Evolutionary conservation across 768 basidiomycete genomes (phyloP), one percentile per base, ranked within the genome.

Genomic region (Chalciporus pseudorubinellus): DNA sequence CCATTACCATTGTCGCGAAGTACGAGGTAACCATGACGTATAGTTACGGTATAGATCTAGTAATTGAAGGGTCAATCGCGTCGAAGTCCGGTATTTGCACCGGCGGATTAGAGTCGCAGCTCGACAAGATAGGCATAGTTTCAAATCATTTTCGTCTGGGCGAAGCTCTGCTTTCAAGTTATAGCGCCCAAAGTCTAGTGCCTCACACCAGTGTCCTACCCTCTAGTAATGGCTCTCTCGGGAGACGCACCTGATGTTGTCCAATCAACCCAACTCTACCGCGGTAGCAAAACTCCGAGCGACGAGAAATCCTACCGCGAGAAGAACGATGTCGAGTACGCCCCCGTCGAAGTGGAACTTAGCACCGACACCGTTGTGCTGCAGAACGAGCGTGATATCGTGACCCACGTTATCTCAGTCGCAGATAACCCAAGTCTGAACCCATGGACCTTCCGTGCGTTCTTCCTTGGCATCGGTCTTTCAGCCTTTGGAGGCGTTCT

Each of bases 381-480:
- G 16, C 60, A 70, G 31, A 63, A 74, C 49, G 77, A 77, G 58
- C 72, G 75, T 33, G 79, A 77, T 48, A 72, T 80, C 22, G 76
- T 66, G 42, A 77, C 77, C 1, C 71, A 75, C 57, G 70, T 82
- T 26, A 75, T 82, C 56, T 70, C 68, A 9, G 61, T 77, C 43
- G 47, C 61, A 8, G 71, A 70, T 22, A 60, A 67, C 24, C 58
- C 63, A 12, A 52, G 50, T 34, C 50, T 69, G 5, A 65, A 55
- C 28, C 61, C 66, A 13, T 67, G 68, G 63, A 70, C 63, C 52
- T 73, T 80, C 69, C 72, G 78, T 20, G 70, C 77, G 14, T 76
- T 82, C 62, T 66, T 81, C 29, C 77, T 83, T 12, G 80, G 81
- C 46, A 74, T 80, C 0, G 81, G 75, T 71, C 53, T 80, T 69